Evolutionary conservation across 495 filamentous ascomycete genomes (phyloP), one percentile per base, ranked within the genome.

Genomic region (Bathelium albidoporum): DNA sequence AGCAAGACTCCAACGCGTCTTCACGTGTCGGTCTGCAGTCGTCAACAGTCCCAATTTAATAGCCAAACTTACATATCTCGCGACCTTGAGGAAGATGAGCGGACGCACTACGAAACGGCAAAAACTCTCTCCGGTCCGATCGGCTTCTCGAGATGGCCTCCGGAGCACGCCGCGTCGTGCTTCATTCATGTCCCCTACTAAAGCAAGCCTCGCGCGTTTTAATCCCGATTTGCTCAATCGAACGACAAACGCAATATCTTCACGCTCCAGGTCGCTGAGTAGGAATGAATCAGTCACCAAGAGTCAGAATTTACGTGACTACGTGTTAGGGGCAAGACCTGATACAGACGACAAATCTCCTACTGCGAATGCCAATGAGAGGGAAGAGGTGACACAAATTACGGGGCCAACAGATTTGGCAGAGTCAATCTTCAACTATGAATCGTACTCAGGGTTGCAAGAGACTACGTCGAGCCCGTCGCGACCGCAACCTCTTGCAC

Each of bases 191-290:
- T 72, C 70, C 0, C 70, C 70, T 2, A 72, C 70, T 2, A 72
- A 70, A 64, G 70, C 70, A 34, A 72, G 70, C 52, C 60, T 72
- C 7, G 52, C 70, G 59, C 70, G 70, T 45, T 67, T 63, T 62
- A 68, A 72, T 68, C 70, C 70, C 4, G 60, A 41, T 29, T 58
- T 72, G 26, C 66, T 70, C 4, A 64, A 62, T 20, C 60, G 58
- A 14, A 31, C 34, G 7, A 59, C 63, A 18, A 61, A 58, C 28
- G 28, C 64, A 3, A 53, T 22, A n/a, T 59, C 62, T 36, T 32
- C n/a, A 26, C 62, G 41, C 0, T 59, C 64, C 14, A 66, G 58
- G 45, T 60, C 60, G 31, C 28, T 45, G n/a, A 53, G 22, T 32
- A 64, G 63, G 24, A 59, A 59, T 20, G 55, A 63, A 29, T 14